Evolutionary conservation across 345 rosid species (phyloP), one percentile per base, ranked within the genome.

Genomic region (Turritis glabra): DNA sequence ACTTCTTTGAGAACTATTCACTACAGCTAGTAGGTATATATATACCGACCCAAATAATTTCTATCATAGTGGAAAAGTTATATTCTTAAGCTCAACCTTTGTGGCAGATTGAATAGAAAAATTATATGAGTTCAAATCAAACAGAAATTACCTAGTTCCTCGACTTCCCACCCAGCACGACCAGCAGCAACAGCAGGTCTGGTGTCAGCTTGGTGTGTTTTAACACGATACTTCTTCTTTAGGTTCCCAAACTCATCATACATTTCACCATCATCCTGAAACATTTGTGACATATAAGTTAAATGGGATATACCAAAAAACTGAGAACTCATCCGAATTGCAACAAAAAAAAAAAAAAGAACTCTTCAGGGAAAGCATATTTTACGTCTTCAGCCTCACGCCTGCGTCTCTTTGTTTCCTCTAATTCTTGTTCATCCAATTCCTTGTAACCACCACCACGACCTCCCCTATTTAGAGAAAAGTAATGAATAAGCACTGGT

Each of bases 111-210:
- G 23, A 46, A 43, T 14, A 38, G 22, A 35, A 19, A 15, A 27
- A 25, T 37, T 59, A 1, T 8, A 0, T 25, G 25, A 64, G 43
- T 40, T 46, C 1, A 67, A 70, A 1, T n/a, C n/a, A n/a, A 15
- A 63, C 32, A 78, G 43, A 69, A 48, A 7, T 37, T 73, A 78
- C 99, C 99, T 81, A 92, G 76, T 64, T 92, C 98, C 75, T 92
- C 99, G 65, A 92, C 97, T 68, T 89, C 87, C 99, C 99, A 95
- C 30, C 99, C 99, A 11, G 99, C 97, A 78, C 99, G 99, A 40
- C 99, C 99, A 68, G 92, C 91, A 51, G 96, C 91, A 81, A 82
- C 84, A 21, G 58, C 85, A 59, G 77, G 83, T 50, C 83, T 89
- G 73, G 86, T 48, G 69, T 95, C 97, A 73, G 87, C 84, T 84